Conservation (phyloP, 2,329 filamentous ascomycete genomes). For the Hymenoscyphus repandus region DNA sequence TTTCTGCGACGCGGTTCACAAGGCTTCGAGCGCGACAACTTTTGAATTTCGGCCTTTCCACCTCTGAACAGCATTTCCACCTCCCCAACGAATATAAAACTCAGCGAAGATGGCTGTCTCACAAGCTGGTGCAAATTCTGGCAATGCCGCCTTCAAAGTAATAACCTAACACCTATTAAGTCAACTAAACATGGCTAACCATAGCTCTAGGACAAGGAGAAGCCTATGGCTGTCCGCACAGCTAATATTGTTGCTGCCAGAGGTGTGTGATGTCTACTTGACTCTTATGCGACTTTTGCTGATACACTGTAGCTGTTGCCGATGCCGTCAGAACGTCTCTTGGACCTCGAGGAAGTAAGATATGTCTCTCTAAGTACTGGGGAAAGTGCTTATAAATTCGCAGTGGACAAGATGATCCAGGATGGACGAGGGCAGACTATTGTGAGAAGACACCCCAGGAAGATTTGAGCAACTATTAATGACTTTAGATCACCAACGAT, state of each 20-base stretch:
- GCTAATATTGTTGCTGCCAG: slow-evolving; percentile 96
- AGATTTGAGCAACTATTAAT: slow-evolving; percentile 83
- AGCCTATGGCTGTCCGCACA: slow-evolving; percentile 93
- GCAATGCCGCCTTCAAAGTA: slow-evolving; percentile 65
- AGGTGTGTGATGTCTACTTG: slow-evolving; percentile 50
- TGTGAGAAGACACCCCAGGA: slow-evolving; percentile 62
- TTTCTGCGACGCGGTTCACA: slow-evolving; percentile 21
- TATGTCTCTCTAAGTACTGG: not conserved
- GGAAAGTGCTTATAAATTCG: slow-evolving; percentile 6
- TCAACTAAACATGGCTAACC: slow-evolving; percentile 22
- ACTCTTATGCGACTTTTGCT: slow-evolving; percentile 17
- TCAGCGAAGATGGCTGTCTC: slow-evolving; percentile 41
- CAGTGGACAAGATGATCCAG: slow-evolving; percentile 57
- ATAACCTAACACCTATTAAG: slow-evolving; percentile 15
- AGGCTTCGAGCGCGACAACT: slow-evolving; percentile 20
- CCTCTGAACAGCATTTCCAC: not conserved
- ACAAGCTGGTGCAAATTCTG: slow-evolving; percentile 36
- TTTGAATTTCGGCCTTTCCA: slow-evolving; percentile 8
- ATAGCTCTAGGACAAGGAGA: slow-evolving; percentile 72
- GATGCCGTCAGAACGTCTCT: slow-evolving; percentile 97
- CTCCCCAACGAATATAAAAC: not conserved
- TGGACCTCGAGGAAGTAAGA: slow-evolving; percentile 73
- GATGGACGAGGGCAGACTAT: slow-evolving; percentile 71
- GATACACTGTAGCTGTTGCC: slow-evolving; percentile 65
- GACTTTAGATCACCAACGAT: slow-evolving; percentile 79